Percentiles rank a stretch among this genome's conserved stretches.
These are phyloP conservation scores for Mimosa bimucronata DNA, from an alignment of 306 rosid genomes.

Conservation along the genomic window DNA sequence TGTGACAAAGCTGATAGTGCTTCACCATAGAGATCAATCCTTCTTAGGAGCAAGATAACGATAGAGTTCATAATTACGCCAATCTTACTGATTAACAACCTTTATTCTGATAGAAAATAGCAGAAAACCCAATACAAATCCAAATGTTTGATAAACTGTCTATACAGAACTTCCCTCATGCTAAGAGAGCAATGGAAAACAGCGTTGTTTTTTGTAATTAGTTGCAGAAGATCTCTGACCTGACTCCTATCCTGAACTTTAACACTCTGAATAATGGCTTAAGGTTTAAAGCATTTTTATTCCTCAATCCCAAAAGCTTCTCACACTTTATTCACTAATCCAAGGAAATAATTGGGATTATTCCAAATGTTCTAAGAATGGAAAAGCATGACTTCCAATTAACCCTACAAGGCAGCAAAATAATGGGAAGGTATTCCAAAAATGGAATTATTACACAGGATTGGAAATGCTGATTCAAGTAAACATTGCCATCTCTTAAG, in stretches of 20 bases:
- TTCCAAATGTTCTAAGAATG: not conserved
- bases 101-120: not conserved
- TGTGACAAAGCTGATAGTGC: not conserved
- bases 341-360: not conserved
- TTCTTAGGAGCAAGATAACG: constrained; percentile 9
- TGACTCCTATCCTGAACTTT: not conserved
- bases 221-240: not conserved
- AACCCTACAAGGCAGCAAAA: not conserved
- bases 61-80: not conserved
- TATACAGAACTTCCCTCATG: not conserved
- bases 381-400: not conserved
- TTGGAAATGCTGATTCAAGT: constrained; percentile 30
- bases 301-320: not conserved
- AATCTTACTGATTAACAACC: not conserved
- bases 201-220: not conserved
- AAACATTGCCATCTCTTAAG: constrained; percentile 11
- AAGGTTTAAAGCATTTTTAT: not conserved
- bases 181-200: not conserved
- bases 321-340: not conserved
- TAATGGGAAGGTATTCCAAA: not conserved
- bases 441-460: not conserved
- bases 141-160: not conserved
- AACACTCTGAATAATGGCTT: not conserved
- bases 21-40: not conserved
- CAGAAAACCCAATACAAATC: not conserved